These are phyloP conservation scores for Colletotrichum truncatum DNA, from an alignment of 2,329 filamentous ascomycete genomes.

Conservation along the genomic window DNA sequence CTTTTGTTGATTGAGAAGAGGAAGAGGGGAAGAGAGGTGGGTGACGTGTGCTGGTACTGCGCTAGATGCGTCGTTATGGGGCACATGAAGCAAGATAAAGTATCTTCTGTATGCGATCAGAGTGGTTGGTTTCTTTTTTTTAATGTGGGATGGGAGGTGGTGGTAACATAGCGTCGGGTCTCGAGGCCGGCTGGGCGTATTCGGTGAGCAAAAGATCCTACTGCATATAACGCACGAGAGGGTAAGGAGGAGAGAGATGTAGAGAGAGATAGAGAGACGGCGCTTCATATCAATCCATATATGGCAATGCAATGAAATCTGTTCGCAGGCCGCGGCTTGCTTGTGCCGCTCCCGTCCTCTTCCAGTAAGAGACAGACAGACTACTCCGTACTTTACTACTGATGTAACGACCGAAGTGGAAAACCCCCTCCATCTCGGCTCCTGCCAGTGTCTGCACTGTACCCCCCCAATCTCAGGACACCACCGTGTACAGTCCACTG, in stretches of 20 bases:
- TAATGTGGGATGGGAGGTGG: background rate
- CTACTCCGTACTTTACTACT: background rate
- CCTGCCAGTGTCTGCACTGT: conserved; percentile 20
- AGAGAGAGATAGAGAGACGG: too few species aligned
- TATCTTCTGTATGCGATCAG: conserved; percentile 2
- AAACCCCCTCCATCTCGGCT: background rate
- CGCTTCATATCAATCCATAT: too few species aligned
- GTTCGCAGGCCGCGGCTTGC: background rate
- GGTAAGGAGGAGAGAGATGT: background rate
- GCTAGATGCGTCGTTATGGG: background rate
- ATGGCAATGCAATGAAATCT: too few species aligned
- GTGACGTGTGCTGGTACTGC: background rate
- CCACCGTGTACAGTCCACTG: conserved; percentile 6
- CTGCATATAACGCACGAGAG: too few species aligned
- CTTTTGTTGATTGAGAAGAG: background rate
- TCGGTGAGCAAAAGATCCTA: too few species aligned
- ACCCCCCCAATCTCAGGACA: background rate
- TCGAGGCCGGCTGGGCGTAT: conserved; percentile 2
- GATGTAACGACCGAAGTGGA: background rate
- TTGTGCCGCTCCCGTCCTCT: background rate
- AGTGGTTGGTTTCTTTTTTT: conserved; percentile 13
- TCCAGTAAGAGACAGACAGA: background rate
- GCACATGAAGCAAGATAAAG: background rate
- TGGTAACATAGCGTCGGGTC: conserved; percentile 2
- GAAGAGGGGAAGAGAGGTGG: background rate